phyloP scores from a whole-genome alignment of 2,329 filamentous ascomycete species.

The Calonectria crousiana region DNA sequence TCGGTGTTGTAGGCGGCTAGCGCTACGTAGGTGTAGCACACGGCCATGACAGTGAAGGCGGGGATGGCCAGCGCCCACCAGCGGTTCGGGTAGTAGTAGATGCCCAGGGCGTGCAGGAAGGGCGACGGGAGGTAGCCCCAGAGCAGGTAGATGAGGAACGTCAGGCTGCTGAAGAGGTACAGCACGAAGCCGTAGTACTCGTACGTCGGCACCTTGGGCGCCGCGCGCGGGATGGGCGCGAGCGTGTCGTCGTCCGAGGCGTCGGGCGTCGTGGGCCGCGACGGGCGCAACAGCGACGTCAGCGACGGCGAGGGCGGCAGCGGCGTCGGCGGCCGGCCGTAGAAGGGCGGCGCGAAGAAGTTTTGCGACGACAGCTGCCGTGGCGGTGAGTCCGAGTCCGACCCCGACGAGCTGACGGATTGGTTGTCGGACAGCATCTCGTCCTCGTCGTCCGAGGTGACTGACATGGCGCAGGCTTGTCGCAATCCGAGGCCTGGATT shows the following conservation, averaged over 20 bases:
- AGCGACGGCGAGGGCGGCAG: conserved; percentile 92
- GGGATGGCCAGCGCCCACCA: conserved; percentile 98
- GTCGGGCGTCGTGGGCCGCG: conserved; percentile 93
- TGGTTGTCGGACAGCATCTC: conserved; percentile 52
- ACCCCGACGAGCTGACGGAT: conserved; percentile 48
- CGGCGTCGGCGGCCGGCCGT: conserved; percentile 95
- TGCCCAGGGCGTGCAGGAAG: conserved; percentile 91
- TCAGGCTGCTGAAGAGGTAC: conserved; percentile 87
- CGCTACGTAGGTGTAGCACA: conserved; percentile 95
- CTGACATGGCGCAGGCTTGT: conserved; percentile 43
- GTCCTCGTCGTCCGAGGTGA: conserved; percentile 52
- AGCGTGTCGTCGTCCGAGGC: conserved; percentile 90
- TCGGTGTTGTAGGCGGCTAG: conserved; percentile 92
- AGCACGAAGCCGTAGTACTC: conserved; percentile 99
- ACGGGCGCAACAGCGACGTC: conserved; percentile 90
- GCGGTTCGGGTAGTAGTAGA: conserved; percentile 95
- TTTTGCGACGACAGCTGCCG: conserved; percentile 59
- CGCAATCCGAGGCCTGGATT: neutral
- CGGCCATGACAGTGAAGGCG: conserved; percentile 86
- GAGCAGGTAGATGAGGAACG: conserved; percentile 78
- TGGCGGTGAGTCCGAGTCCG: conserved; percentile 48
- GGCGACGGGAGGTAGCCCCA: conserved; percentile 95
- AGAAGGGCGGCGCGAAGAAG: conserved; percentile 86
- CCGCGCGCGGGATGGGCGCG: conserved; percentile 85
- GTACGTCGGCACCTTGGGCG: conserved; percentile 97